Percentiles rank a stretch among this genome's conserved stretches.
Conservation (phyloP, 2,329 filamentous ascomycete genomes). For the Rhynchosporium graminicola region DNA sequence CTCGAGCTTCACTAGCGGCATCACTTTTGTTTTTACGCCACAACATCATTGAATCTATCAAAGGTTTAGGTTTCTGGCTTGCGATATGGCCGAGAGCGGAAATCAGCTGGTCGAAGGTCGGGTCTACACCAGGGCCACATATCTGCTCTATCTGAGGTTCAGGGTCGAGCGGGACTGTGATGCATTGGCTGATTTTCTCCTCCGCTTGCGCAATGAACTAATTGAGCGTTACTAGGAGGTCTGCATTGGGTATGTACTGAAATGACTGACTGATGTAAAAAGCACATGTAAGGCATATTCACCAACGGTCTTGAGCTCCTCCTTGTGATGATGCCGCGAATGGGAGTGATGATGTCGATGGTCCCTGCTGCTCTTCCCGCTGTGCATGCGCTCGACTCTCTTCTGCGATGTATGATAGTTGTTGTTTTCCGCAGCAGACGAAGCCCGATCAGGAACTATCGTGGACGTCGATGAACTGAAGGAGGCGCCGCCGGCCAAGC, state of each 20-base stretch:
- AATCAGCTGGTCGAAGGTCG: constrained; percentile 91
- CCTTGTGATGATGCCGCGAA: constrained; percentile 64
- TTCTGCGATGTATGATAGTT: constrained; percentile 50
- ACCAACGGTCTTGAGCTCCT: constrained; percentile 89
- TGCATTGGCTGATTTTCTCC: constrained; percentile 88
- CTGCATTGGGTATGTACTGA: constrained; percentile 13
- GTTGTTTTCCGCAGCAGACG: constrained; percentile 49
- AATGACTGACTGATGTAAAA: constrained; percentile 75
- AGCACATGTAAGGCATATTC: constrained; percentile 97
- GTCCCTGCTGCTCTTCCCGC: constrained; percentile 69
- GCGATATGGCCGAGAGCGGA: constrained; percentile 92
- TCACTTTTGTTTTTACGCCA: constrained; percentile 98
- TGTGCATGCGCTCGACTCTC: constrained; percentile 62
- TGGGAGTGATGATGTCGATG: constrained; percentile 67
- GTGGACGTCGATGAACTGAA: constrained; percentile 34
- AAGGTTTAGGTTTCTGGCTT: constrained; percentile 86
- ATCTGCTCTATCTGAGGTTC: constrained; percentile 85
- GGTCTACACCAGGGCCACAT: constrained; percentile 86
- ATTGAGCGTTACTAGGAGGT: constrained; percentile 39
- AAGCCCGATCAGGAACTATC: constrained; percentile 39
- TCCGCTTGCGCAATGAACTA: constrained; percentile 96
- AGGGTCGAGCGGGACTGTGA: constrained; percentile 74
- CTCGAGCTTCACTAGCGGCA: constrained; percentile 70
- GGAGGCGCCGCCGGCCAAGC: constrained; percentile 34
- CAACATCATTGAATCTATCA: constrained; percentile 97